Evolutionary conservation across 257 asterid genomes (phyloP), one percentile per base, ranked within the genome.

Genomic region (Scutellaria barbata): DNA sequence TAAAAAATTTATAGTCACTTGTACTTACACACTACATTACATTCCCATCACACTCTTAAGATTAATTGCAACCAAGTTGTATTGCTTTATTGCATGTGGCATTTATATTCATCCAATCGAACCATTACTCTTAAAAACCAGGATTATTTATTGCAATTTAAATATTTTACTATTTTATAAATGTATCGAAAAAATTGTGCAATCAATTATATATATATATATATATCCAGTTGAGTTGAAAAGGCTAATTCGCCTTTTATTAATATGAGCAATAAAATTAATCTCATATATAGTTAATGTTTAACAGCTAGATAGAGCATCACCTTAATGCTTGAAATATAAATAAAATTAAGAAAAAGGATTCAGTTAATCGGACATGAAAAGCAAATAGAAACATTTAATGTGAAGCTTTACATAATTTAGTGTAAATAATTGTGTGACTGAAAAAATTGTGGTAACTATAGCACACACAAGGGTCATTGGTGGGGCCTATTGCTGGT

Each of bases 401-500:
- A 63, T 10, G 33, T 10, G 47, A 14, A 40, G 3, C 9, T 40
- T 73, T 18, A 71, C 54, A 48, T 55, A 7, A 33, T 54, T 48
- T 54, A 43, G 56, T 58, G 79, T 22, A 58, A 58, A 64, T 59
- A 42, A 64, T 63, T 55, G 58, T 35, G 68, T 69, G 75, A 54
- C 3, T 10, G 33, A 25, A 51, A 46, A 62, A 18, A 5, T 40
- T 37, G 9, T 58, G 66, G 53, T 9, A 18, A 52, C 5, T 11
- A 45, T 69, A 55, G 50, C 73, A 63, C 50, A 63, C n/a, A 57
- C 1, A 57, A 42, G 64, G 47, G 63, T 45, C 63, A 39, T 0
- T 6, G 40, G 82, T 50, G 71, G 83, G 81, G 64, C 43, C 68
- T 18, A 52, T 39, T 70, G 72, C 65, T 70, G 73, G 54, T 66